Evolutionary conservation across 352 stramenopile genomes (phyloP).

Genomic region (Phytophthora meadii): DNA sequence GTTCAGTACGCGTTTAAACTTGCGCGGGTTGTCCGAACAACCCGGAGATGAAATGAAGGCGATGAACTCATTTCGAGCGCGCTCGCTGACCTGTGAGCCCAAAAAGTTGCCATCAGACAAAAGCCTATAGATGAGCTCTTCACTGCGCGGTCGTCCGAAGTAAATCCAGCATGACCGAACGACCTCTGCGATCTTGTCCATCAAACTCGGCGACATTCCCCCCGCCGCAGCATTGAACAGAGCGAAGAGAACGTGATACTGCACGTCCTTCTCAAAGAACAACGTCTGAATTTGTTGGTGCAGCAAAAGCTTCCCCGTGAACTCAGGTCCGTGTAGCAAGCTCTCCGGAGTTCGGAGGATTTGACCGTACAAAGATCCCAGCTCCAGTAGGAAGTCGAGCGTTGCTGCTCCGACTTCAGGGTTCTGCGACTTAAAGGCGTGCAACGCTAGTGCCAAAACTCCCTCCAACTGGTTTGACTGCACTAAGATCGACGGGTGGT

Average conservation of each 20-base stretch:
- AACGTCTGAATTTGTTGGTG: conserved; percentile 70
- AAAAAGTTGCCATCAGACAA: conserved; percentile 68
- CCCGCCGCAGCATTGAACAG: conserved; percentile 72
- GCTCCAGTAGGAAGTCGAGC: conserved; percentile 67
- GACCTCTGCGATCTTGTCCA: conserved; percentile 74
- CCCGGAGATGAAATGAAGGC: conserved; percentile 63
- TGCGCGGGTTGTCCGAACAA: conserved; percentile 78
- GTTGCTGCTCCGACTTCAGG: conserved; percentile 65
- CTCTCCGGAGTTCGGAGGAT: conserved; percentile 65
- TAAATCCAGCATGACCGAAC: conserved; percentile 80
- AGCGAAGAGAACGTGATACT: conserved; percentile 72
- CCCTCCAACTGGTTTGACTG: conserved; percentile 73
- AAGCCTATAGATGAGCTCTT: conserved; percentile 67
- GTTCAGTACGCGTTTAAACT: conserved; percentile 79
- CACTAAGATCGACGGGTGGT: conserved; percentile 69
- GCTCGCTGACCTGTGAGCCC: conserved; percentile 61
- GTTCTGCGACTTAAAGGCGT: conserved; percentile 71
- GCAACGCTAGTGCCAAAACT: conserved; percentile 62
- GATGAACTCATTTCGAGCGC: conserved; percentile 64
- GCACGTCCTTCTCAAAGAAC: conserved; percentile 84
- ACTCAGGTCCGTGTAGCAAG: conserved; percentile 54
- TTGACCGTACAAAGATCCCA: conserved; percentile 76
- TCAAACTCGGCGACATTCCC: conserved; percentile 61
- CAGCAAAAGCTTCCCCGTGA: conserved; percentile 62
- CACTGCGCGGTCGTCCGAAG: conserved; percentile 67